A percentile compares a stretch with the other conserved stretches of the same genome.
These are phyloP conservation scores for Mortierella hygrophila DNA, from an alignment of 192 early-diverging fungal genomes.

Conservation along the genomic window DNA sequence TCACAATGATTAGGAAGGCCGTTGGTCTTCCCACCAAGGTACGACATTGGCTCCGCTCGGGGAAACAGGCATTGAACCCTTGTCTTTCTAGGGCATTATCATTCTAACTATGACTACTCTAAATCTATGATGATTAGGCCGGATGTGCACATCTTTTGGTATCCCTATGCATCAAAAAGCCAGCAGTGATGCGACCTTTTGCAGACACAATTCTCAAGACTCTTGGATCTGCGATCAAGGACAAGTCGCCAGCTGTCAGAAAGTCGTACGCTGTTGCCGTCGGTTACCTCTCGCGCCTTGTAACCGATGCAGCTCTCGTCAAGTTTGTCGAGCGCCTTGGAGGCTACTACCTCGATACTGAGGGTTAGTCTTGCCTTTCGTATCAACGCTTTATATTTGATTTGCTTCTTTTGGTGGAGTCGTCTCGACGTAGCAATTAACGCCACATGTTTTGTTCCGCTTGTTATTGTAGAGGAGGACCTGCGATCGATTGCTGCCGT, in stretches of 20 bases:
- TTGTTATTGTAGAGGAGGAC: constrained; percentile 71
- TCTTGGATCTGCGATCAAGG: constrained; percentile 79
- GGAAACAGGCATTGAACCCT: neutral
- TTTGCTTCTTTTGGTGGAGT: neutral
- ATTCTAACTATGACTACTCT: neutral
- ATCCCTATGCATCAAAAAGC: constrained; percentile 78
- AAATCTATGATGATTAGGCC: constrained; percentile 67
- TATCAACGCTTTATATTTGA: neutral
- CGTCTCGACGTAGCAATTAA: neutral
- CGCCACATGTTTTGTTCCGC: no score
- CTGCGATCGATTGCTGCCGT: constrained; percentile 76
- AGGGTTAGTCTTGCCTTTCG: constrained; percentile 44
- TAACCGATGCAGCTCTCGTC: constrained; percentile 66
- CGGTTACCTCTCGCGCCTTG: constrained; percentile 81
- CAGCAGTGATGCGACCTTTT: constrained; percentile 73
- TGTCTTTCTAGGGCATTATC: neutral
- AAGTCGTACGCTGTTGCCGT: constrained; percentile 89
- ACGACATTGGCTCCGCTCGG: neutral
- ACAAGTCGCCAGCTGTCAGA: constrained; percentile 83
- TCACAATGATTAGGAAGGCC: constrained; percentile 81
- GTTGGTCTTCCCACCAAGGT: constrained; percentile 89
- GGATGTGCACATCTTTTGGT: constrained; percentile 91
- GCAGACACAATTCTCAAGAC: constrained; percentile 84
- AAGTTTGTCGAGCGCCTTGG: constrained; percentile 80
- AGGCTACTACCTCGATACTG: constrained; percentile 81